phyloP scores from a whole-genome alignment of 2,329 filamentous ascomycete genomes.

The Neocucurbitaria cava region DNA sequence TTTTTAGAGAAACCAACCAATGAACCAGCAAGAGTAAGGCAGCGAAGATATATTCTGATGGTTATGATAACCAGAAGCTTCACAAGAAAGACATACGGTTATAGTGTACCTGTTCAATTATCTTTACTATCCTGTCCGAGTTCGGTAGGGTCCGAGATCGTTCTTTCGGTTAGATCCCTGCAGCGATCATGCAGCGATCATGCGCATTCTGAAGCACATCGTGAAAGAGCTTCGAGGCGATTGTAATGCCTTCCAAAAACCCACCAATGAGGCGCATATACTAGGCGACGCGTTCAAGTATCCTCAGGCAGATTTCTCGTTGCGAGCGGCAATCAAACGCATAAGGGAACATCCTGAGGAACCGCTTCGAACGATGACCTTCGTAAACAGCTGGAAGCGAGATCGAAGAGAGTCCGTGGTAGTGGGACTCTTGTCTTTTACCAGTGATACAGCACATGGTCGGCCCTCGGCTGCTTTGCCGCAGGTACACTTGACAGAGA shows the following conservation, averaged over 20 bases:
- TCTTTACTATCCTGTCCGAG: not conserved
- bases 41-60: not conserved
- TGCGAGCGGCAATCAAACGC: not conserved
- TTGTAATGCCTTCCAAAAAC: not conserved
- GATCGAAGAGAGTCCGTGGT: not conserved
- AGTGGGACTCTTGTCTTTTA: too few relatives aligned
- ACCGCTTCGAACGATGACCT: not conserved
- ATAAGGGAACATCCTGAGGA: not conserved
- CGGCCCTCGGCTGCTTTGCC: too few relatives aligned
- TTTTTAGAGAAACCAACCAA: not conserved
- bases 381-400: not conserved
- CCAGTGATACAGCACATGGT: too few relatives aligned
- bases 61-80: too few relatives aligned
- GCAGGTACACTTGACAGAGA: too few relatives aligned
- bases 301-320: not conserved
- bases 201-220: constrained; percentile 6
- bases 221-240: constrained; percentile 1
- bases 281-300: not conserved
- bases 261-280: not conserved
- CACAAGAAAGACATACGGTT: too few relatives aligned
- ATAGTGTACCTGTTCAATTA: not conserved
- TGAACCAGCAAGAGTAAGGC: not conserved
- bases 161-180: constrained; percentile 2
- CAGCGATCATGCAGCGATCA: constrained; percentile 7
- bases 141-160: not conserved